Percentiles rank a stretch among this genome's conserved stretches.
These are phyloP conservation scores for Dalbergia cultrata DNA, from an alignment of 306 rosid species.

Conservation along the genomic window DNA sequence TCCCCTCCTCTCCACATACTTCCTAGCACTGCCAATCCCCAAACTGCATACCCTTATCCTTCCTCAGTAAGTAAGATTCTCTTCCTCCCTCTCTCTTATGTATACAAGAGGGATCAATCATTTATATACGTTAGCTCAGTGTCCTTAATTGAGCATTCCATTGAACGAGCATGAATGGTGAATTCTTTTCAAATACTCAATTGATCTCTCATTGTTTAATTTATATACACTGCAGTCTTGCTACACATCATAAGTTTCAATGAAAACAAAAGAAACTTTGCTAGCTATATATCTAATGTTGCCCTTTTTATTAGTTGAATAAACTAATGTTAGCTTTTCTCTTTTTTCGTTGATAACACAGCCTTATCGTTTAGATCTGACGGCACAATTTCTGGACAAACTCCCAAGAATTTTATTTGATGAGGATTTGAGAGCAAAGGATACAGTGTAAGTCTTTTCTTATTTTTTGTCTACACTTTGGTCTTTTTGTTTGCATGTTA, in stretches of 20 bases:
- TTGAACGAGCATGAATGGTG: background rate
- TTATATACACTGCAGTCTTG: too few species aligned
- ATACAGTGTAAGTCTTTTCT: constrained; percentile 67
- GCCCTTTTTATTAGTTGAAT: background rate
- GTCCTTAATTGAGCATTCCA: background rate
- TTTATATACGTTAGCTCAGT: too few species aligned
- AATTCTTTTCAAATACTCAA: background rate
- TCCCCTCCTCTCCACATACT: constrained; percentile 57
- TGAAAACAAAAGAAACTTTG: background rate
- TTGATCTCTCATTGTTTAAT: too few species aligned
- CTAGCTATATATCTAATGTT: background rate
- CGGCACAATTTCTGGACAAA: constrained; percentile 65
- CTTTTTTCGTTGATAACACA: constrained; percentile 26
- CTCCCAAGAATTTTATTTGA: constrained; percentile 73
- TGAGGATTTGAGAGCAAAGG: constrained; percentile 69
- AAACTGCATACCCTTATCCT: constrained; percentile 47
- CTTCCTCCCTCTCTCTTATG: background rate
- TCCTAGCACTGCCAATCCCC: constrained; percentile 49
- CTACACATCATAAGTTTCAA: too few species aligned
- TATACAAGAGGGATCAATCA: background rate
- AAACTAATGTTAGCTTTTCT: constrained; percentile 2
- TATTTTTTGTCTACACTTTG: background rate
- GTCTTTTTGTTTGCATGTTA: constrained; percentile 19
- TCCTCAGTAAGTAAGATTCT: constrained; percentile 53
- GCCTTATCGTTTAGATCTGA: constrained; percentile 71